Conservation (phyloP, 1,284 basidiomycete species). For the Ganoderma multipileum region DNA sequence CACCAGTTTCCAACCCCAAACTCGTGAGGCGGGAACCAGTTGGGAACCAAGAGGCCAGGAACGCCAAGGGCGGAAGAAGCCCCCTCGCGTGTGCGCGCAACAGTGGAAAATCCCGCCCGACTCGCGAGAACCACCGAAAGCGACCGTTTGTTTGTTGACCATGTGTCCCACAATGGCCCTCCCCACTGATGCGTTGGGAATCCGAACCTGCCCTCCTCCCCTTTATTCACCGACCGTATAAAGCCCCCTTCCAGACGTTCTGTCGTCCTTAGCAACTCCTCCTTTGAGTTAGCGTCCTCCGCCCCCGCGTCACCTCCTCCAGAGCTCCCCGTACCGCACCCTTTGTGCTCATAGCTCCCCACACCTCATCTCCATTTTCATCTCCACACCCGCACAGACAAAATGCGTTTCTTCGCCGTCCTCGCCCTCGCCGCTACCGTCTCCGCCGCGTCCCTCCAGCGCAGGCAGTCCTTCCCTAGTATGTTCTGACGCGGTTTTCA, state of each 20-base stretch:
- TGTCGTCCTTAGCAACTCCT: constrained; percentile 33
- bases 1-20: not conserved
- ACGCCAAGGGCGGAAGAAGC: constrained; percentile 26
- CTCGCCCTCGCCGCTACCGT: constrained; percentile 50
- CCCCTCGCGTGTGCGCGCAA: constrained; percentile 14
- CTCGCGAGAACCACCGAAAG: constrained; percentile 11
- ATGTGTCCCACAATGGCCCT: constrained; percentile 21
- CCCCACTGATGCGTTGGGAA: constrained; percentile 21
- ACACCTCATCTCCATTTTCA: constrained; percentile 26
- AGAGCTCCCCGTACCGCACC: not conserved
- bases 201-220: not conserved
- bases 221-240: constrained; percentile 20
- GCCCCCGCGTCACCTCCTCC: constrained; percentile 23
- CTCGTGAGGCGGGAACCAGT: not conserved
- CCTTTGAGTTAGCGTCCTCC: constrained; percentile 28
- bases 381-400: constrained; percentile 31
- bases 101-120: constrained; percentile 1
- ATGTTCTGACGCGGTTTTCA: constrained; percentile 26
- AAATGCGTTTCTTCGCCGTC: constrained; percentile 62
- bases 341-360: constrained; percentile 25
- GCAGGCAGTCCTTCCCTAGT: constrained; percentile 48
- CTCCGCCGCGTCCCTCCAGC: constrained; percentile 41
- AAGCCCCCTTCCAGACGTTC: constrained; percentile 20
- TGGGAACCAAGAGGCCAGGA: constrained; percentile 21
- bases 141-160: constrained; percentile 28